Conservation (phyloP, 495 filamentous ascomycete species). For the Penicillium lividum region DNA sequence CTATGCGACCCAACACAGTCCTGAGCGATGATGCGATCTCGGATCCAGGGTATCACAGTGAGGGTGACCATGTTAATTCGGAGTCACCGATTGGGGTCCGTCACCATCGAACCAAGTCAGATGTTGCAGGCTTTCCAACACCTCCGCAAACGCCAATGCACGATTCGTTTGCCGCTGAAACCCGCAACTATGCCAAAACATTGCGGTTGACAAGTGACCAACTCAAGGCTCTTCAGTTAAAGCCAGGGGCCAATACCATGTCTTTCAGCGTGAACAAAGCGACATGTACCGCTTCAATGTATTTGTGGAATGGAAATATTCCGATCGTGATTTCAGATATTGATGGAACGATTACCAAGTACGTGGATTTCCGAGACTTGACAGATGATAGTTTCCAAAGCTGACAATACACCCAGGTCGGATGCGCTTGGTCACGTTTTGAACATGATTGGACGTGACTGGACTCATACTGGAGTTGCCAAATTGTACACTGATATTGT, state of each 20-base stretch:
- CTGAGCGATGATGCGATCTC: constrained; percentile 80
- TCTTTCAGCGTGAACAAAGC: constrained; percentile 95
- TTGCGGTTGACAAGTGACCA: constrained; percentile 95
- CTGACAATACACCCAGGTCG: constrained; percentile 50
- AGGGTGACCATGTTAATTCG: constrained; percentile 56
- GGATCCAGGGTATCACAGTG: constrained; percentile 93
- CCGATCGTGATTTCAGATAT: constrained; percentile 98
- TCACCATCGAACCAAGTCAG: constrained; percentile 66
- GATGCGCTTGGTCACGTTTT: constrained; percentile 97
- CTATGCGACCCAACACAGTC: constrained; percentile 53
- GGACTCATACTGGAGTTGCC: constrained; percentile 95
- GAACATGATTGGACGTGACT: constrained; percentile 97
- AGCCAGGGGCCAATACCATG: constrained; percentile 83
- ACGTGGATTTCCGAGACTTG: constrained; percentile 18
- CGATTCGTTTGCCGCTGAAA: constrained; percentile 57
- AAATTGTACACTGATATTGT: constrained; percentile 97
- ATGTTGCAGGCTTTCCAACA: constrained; percentile 67
- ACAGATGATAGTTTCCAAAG: not conserved
- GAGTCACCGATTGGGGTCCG: constrained; percentile 34
- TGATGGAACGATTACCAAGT: constrained; percentile 97
- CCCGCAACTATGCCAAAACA: constrained; percentile 92
- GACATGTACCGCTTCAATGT: constrained; percentile 90
- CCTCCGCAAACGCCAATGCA: constrained; percentile 75
- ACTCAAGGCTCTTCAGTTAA: constrained; percentile 81
- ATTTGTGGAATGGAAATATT: constrained; percentile 81